Percentiles rank a stretch among this genome's conserved stretches.
Evolutionary conservation across 208 protist genomes (phyloP).

Genomic region (Trypanosoma rangeli): DNA sequence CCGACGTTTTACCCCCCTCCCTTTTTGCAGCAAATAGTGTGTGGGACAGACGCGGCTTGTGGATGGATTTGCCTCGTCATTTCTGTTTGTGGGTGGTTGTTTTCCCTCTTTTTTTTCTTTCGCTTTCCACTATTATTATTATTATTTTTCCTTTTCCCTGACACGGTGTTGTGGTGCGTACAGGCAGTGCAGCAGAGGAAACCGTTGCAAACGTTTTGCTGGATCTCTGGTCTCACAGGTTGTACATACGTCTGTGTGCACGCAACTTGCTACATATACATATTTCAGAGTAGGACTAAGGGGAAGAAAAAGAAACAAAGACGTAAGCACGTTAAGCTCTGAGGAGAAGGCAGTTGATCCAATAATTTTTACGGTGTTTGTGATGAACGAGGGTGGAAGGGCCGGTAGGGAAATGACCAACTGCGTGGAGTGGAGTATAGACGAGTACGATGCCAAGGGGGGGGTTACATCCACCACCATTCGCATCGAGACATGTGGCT

Average conservation of each 20-base stretch:
- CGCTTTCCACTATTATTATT: too few species aligned
- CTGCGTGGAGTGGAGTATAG: constrained; percentile 20
- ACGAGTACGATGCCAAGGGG: constrained; percentile 22
- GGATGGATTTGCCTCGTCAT: background rate
- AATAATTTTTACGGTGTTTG: background rate
- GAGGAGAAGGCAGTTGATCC: background rate
- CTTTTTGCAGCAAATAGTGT: background rate
- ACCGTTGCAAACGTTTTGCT: too few species aligned
- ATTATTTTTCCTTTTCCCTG: too few species aligned
- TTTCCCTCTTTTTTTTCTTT: background rate
- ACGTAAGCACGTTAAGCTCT: background rate
- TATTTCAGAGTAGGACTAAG: background rate
- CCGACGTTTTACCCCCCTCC: background rate
- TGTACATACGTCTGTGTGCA: background rate
- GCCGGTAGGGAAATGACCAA: constrained; percentile 9
- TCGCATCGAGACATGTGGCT: constrained; percentile 21
- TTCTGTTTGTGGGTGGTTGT: background rate
- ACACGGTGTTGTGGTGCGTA: too few species aligned
- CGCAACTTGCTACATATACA: background rate
- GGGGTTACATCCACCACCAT: constrained; percentile 27
- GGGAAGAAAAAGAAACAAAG: constrained; percentile 1
- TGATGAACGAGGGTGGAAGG: constrained; percentile 3
- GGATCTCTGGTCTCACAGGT: background rate
- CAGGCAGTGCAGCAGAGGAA: too few species aligned
- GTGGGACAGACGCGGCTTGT: background rate